Evolutionary conservation across 768 basidiomycete species (phyloP).

Genomic region (Lactifluus pinguis): DNA sequence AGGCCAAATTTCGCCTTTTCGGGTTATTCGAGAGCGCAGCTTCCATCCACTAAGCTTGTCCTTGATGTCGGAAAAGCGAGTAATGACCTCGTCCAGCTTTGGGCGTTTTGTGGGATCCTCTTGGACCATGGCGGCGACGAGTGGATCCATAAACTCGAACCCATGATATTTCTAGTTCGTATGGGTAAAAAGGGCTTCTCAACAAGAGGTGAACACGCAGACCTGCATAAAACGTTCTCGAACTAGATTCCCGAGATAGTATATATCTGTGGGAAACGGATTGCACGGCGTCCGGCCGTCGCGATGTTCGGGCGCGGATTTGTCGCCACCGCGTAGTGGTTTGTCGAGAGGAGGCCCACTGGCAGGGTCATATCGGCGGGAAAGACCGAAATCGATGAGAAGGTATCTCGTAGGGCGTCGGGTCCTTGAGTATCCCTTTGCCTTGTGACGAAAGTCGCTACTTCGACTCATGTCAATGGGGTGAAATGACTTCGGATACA

Average conservation of each 20-base stretch:
- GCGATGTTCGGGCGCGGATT: conserved; percentile 23
- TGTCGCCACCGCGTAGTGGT: conserved; percentile 22
- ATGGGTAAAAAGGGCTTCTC: not conserved
- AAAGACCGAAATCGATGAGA: conserved; percentile 27
- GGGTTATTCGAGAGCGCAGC: conserved; percentile 7
- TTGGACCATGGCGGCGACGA: conserved; percentile 29
- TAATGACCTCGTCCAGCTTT: conserved; percentile 6
- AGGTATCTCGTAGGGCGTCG: conserved; percentile 21
- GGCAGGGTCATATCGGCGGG: conserved; percentile 17
- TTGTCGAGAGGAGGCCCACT: conserved; percentile 11
- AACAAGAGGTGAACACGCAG: not conserved
- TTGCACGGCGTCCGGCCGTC: not conserved
- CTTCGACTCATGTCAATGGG: not conserved
- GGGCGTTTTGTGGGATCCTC: conserved; percentile 29
- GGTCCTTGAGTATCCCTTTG: conserved; percentile 20
- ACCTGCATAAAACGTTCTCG: conserved; percentile 14
- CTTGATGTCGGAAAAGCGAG: not conserved
- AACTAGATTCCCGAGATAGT: conserved; percentile 22
- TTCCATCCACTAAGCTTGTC: conserved; percentile 1
- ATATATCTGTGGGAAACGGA: conserved; percentile 24
- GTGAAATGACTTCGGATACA: conserved; percentile 14
- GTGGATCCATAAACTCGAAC: conserved; percentile 2
- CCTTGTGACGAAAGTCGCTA: conserved; percentile 2
- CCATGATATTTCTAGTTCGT: conserved; percentile 6
- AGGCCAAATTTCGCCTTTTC: conserved; percentile 4